Evolutionary conservation across 1,284 basidiomycete species (phyloP), one percentile per base, ranked within the genome.

Genomic region (Trichosporon asahii): DNA sequence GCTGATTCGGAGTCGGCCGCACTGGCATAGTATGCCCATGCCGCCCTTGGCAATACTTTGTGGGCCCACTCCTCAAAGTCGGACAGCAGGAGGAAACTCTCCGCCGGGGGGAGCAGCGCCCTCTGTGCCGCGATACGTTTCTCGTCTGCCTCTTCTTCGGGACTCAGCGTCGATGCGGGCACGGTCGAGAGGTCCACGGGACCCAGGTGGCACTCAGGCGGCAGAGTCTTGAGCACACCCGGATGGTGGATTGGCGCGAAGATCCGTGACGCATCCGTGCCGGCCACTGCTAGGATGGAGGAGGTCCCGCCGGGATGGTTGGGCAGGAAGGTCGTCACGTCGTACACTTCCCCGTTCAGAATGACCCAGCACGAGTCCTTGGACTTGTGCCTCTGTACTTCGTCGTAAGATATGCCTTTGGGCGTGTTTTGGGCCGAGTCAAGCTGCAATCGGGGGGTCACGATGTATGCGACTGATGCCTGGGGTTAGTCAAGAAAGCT

Each of bases 311-410:
- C 88, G 0, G 88, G 88, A 73, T 89, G 88, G 63, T 81, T 76
- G 31, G 85, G 84, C 61, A 96, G 84, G 79, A 96, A 95, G 12
- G 91, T 90, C 5, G 94, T 95, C 68, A 95, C 90, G 71, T 84
- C 82, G 73, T 83, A 84, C 12, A 84, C 79, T 21, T 81, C 80
- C 15, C 57, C 57, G 57, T 31, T 85, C 72, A 95, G 91, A 75
- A 95, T 89, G 72, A 96, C 90, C 94, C 93, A 95, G 82, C 92
- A 93, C 64, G 84, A 84, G 27, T 86, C 85, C 27, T 74, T 73
- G 29, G 78, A 83, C 71, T 84, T 86, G 79, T 89, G 88, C 76
- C 86, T 85, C 75, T 85, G 83, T 3, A 89, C 86, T 74, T 89
- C 87, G 9, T 85, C 79, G 75, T 80, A 85, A 25, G 84, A 76